Evolutionary conservation across 441 rosid species (phyloP).

Genomic region (Euphorbia celastroides): DNA sequence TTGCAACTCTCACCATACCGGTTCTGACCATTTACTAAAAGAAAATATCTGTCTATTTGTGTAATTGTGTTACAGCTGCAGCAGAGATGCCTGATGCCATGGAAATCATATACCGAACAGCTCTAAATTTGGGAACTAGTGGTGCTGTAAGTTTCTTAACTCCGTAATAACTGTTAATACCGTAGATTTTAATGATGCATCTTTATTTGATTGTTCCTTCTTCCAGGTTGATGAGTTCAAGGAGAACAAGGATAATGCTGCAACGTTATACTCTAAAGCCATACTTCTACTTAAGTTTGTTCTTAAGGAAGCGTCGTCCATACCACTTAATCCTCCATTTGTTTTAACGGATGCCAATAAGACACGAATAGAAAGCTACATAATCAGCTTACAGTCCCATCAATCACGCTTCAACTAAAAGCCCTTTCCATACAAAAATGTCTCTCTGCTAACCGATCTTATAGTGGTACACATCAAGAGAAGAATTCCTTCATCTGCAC

Average conservation of each 20-base stretch:
- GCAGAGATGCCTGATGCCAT: constrained; percentile 81
- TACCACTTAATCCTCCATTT: constrained; percentile 60
- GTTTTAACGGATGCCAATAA: constrained; percentile 37
- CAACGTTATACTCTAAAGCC: constrained; percentile 60
- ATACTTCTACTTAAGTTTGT: constrained; percentile 62
- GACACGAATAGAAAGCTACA: constrained; percentile 53
- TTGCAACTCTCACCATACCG: constrained; percentile 3
- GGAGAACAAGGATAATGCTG: constrained; percentile 50
- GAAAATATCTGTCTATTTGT: no score
- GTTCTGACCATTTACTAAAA: constrained; percentile 17
- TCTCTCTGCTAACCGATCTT: constrained; percentile 16
- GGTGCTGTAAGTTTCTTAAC: constrained; percentile 54
- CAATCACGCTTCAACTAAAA: constrained; percentile 40
- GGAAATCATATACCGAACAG: constrained; percentile 58
- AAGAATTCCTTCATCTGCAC: not conserved
- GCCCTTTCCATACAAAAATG: constrained; percentile 13
- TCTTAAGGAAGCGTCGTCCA: constrained; percentile 53
- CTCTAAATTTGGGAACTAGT: constrained; percentile 49
- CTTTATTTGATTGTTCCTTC: constrained; percentile 4
- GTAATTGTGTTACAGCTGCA: constrained; percentile 38
- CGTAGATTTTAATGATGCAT: not conserved
- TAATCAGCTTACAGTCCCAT: constrained; percentile 47
- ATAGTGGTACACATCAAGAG: constrained; percentile 20
- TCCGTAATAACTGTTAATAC: not conserved
- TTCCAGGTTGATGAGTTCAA: constrained; percentile 59